Conservation (phyloP, 2,329 filamentous ascomycete genomes). For the Ceratocystis eucalypticola region DNA sequence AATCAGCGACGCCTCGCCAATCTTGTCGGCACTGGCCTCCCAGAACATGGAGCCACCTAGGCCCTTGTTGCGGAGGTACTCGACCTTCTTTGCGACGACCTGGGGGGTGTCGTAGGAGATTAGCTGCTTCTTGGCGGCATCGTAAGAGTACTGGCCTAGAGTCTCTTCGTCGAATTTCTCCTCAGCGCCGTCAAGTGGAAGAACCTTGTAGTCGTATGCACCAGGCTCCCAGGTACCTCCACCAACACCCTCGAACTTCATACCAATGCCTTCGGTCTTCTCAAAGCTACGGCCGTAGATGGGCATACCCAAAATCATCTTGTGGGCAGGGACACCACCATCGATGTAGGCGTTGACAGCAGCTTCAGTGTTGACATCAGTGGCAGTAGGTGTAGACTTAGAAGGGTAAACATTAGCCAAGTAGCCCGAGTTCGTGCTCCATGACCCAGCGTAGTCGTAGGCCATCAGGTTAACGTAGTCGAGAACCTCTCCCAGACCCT, state of each 20-base stretch:
- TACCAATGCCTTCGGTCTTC: conserved; percentile 49
- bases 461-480: conserved; percentile 54
- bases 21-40: conserved; percentile 60
- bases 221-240: conserved; percentile 58
- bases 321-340: conserved; percentile 46
- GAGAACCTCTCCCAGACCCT: conserved; percentile 33
- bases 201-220: conserved; percentile 67
- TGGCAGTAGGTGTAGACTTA: conserved; percentile 39
- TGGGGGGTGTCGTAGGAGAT: conserved; percentile 57
- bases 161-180: conserved; percentile 44
- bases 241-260: conserved; percentile 47
- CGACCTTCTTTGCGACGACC: conserved; percentile 47
- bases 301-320: conserved; percentile 67
- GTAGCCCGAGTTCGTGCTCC: conserved; percentile 51
- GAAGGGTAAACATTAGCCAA: conserved; percentile 57
- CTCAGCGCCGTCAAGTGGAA: conserved; percentile 48
- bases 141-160: conserved; percentile 59
- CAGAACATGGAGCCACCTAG: conserved; percentile 77
- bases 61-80: conserved; percentile 47
- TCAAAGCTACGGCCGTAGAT: conserved; percentile 62
- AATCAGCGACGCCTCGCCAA: conserved; percentile 47
- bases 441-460: conserved; percentile 61
- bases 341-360: conserved; percentile 53
- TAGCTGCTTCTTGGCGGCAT: conserved; percentile 45
- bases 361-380: conserved; percentile 54